Evolutionary conservation across 805 yeast genomes (phyloP).

Genomic region (Kodamaea lidongshanica): DNA sequence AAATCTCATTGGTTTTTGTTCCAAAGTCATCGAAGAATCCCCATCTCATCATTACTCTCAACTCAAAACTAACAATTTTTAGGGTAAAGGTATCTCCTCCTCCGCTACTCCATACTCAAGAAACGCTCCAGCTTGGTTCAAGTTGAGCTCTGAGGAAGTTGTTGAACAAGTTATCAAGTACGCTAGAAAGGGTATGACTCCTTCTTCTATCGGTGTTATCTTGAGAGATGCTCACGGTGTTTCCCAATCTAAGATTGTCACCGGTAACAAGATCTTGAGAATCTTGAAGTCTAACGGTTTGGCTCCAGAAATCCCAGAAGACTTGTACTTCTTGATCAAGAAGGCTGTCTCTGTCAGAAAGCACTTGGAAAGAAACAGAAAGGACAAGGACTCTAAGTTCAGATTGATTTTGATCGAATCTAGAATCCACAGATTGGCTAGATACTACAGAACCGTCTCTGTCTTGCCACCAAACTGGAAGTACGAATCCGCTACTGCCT

Average conservation of each 20-base stretch:
- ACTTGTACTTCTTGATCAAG: conserved; percentile 97
- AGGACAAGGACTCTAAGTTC: conserved; percentile 99
- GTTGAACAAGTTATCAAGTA: conserved; percentile 98
- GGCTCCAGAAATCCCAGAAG: conserved; percentile 99
- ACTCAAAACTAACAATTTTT: conserved; percentile 9
- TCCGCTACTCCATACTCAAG: conserved; percentile 99
- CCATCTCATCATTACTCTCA: neutral
- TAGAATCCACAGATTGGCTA: conserved; percentile 99
- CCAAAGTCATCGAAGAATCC: neutral
- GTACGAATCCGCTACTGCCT: conserved; percentile 99
- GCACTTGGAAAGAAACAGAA: conserved; percentile 99
- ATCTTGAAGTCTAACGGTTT: conserved; percentile 99
- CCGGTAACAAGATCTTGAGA: conserved; percentile 99
- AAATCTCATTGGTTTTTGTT: too few species aligned
- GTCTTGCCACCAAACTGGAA: conserved; percentile 99
- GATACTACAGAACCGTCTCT: conserved; percentile 99
- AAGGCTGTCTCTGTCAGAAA: conserved; percentile 99
- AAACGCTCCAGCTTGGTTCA: conserved; percentile 99
- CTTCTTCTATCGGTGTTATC: conserved; percentile 98
- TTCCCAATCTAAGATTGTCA: conserved; percentile 92
- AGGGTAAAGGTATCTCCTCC: conserved; percentile 99
- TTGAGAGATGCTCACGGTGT: conserved; percentile 99
- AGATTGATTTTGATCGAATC: conserved; percentile 99
- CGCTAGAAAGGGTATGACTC: conserved; percentile 99
- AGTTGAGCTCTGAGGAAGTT: conserved; percentile 89